Base-by-base conservation (phyloP, 2,329 filamentous ascomycete species). In the Aspergillus sp. region DNA sequence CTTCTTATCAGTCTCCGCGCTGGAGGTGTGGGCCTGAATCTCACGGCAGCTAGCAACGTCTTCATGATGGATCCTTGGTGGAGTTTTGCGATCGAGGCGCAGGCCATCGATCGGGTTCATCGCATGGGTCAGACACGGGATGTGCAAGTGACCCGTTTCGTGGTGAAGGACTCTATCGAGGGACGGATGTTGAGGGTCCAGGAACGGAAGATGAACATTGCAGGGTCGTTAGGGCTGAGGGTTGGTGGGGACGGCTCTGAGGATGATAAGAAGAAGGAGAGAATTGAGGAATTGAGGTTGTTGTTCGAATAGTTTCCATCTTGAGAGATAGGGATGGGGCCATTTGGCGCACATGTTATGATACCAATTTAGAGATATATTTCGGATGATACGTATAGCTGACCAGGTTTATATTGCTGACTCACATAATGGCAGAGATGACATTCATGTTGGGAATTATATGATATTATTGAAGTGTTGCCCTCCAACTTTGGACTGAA, bases 41-140 rank as follows among this genome's bases (percentile, higher is more conserved):
- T 99, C 63, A 98, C 94, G 0, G 89, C 88, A 66, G 95, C 95
- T 5, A 91, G 89, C 65, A 83, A 91, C 57, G 96, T 99, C 5
- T 99, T 90, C 79, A 96, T 99, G 91, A 98, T 99, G 95, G 95
- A 99, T 76, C 95, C 95, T 0, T 99, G 95, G 95, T 99, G 95
- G 95, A 96, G 91, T 72, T 99, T 94, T 76, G 93, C 95, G 0
- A 89, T 98, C 12, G 95, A 99, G 78, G 92, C 93, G 5, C 95
- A 99, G 77, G 95, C 95, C 8, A 98, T 99, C 71, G 95, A 99
- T 79, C 91, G 95, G 1, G 92, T 99, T 36, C 95, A 99, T 80
- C 87, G 95, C 8, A 97, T 99, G 91, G 95, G 95, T 0, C 95
- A 99, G 76, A 88, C 90, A 53, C 85, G 87, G 15, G 91, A 94